phyloP scores from a whole-genome alignment of 2,329 filamentous ascomycete genomes.

The Verticillium nonalfalfae region DNA sequence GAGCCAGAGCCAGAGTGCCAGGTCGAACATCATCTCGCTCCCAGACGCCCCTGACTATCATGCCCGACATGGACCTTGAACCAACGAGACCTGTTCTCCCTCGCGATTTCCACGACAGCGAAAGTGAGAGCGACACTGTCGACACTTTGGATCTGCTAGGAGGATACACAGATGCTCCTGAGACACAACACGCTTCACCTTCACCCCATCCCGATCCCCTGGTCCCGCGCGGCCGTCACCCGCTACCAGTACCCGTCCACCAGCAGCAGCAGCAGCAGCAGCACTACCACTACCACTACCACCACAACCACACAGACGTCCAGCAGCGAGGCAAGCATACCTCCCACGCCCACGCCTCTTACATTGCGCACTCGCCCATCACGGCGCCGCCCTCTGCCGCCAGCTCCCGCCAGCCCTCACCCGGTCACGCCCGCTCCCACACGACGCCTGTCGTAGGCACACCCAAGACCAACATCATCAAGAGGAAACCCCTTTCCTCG shows the following conservation, averaged over 20 bases:
- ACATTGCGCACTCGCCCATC: constrained; percentile 10
- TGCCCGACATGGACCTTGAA: neutral
- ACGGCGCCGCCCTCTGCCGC: neutral
- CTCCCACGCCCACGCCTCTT: neutral
- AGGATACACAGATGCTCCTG: constrained; percentile 5
- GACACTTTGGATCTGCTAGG: constrained; percentile 6
- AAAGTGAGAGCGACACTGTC: constrained; percentile 4
- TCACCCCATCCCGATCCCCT: neutral
- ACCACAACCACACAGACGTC: neutral
- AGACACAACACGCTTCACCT: constrained; percentile 13
- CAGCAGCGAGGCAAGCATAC: neutral
- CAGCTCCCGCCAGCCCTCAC: constrained; percentile 7
- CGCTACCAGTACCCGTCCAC: neutral
- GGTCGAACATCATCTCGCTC: constrained; percentile 3
- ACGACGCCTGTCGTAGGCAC: constrained; percentile 7
- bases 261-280: neutral
- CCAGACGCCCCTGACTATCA: neutral
- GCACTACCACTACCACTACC: neutral
- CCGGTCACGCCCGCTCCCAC: constrained; percentile 11
- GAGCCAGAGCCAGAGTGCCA: constrained; percentile 9
- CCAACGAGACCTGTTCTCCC: neutral
- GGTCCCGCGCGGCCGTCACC: neutral
- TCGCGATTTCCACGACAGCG: neutral
- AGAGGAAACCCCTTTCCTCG: constrained; percentile 54
- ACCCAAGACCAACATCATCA: constrained; percentile 29